Evolutionary conservation across 2,329 filamentous ascomycete genomes (phyloP).

Genomic region (Scedosporium aurantiacum): DNA sequence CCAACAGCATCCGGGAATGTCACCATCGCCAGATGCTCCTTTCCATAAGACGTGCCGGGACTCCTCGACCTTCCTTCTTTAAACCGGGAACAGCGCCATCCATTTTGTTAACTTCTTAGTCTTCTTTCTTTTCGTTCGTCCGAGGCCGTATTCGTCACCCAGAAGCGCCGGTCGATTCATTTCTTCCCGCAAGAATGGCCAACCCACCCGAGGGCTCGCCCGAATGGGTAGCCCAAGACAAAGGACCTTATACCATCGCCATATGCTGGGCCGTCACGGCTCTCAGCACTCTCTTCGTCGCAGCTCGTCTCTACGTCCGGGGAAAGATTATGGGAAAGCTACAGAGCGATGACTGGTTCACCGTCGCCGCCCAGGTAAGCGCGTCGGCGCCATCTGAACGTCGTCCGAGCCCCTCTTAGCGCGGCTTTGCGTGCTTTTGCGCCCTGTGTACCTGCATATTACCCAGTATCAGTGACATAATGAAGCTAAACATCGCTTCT

Average conservation of each 20-base stretch:
- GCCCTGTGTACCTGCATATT: too few relatives aligned
- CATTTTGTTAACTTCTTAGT: too few relatives aligned
- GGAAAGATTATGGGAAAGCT: constrained; percentile 9
- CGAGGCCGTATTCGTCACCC: background rate
- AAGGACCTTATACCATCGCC: constrained; percentile 11
- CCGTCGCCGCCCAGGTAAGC: constrained; percentile 5
- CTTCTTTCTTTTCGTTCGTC: too few relatives aligned
- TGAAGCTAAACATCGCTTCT: too few relatives aligned
- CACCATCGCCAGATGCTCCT: too few relatives aligned
- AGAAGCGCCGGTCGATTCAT: background rate
- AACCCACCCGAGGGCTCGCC: background rate
- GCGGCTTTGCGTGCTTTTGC: background rate
- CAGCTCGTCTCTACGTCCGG: constrained; percentile 10
- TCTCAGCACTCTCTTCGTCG: constrained; percentile 10
- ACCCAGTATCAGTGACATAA: too few relatives aligned
- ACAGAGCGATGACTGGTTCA: constrained; percentile 12
- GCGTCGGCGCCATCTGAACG: too few relatives aligned
- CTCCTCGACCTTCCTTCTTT: too few relatives aligned
- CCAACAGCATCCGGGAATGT: too few relatives aligned
- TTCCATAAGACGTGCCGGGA: too few relatives aligned
- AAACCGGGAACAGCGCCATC: too few relatives aligned
- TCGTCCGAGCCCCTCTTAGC: background rate
- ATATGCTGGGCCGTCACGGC: constrained; percentile 12
- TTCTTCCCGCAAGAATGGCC: background rate
- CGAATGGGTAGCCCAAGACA: constrained; percentile 8